Base-by-base conservation (phyloP, 2,329 filamentous ascomycete species). In the Xylaria sp. region DNA sequence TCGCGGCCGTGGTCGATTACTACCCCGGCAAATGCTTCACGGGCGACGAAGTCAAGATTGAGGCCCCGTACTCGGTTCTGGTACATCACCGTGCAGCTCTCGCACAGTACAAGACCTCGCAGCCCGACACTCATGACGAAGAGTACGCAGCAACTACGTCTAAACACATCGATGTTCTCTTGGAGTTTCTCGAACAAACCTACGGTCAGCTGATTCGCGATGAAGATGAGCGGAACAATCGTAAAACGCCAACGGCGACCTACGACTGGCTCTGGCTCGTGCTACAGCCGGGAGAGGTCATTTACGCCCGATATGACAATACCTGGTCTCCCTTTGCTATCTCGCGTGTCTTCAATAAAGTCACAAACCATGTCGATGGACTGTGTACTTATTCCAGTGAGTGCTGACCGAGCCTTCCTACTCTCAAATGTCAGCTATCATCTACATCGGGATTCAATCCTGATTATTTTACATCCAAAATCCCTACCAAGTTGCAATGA, bases 221-320 rank as follows among this genome's bases (percentile, higher is more conserved):
- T n/a, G 83, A 86, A 68, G 75, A 81, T 66, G 76, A 75, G 6
- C 80, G 81, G 3, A 80, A 84, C 73, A 69, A 72, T 13, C 78
- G 79, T 52, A 71, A 72, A 30, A 74, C 73, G 0, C 82, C 83
- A 0, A 79, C 77, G 43, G 81, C 82, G 13, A 84, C 83, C 1
- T 85, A 80, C 53, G 79, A 83, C 4, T 78, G 79, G 68, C 80
- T 83, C 64, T 85, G 83, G 82, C 74, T 84, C 46, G 76, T 84
- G 6, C 77, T 83, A 36, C 82, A 81, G 74, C 83, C 83, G 0
- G 83, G 83, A 0, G 76, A 81, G 63, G 76, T 85, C 43, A 73
- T 84, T 39, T 86, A 84, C 63, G 73, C 78, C 59, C 81, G 82
- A 67, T 73, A 76, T 25, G 74, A 81, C 61, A 77, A 79, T 46